Evolutionary conservation across 441 rosid species (phyloP), one percentile per base, ranked within the genome.

Genomic region (Mallotus japonicus): DNA sequence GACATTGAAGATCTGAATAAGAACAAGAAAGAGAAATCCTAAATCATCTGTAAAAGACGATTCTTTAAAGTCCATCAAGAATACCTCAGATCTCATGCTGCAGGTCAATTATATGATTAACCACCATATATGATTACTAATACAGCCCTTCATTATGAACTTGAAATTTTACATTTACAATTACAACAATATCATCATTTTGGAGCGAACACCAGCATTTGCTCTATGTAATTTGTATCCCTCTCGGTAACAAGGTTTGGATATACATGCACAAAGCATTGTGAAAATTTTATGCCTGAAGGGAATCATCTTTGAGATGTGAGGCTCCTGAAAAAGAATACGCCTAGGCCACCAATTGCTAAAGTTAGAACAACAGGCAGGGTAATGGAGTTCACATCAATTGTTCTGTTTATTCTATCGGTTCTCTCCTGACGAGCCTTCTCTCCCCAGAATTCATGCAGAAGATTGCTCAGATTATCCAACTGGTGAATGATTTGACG

Each of bases 401-500:
- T 70, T 11, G 70, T 55, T 76, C 83, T 62, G 76, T 76, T 78
- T 67, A 67, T 69, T 56, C 59, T 67, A 34, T 85, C 87, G n/a
- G 72, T 55, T 83, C 87, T 85, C 63, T 83, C 92, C 61, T 82
- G 86, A 32, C 85, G 87, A 57, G 88, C 68, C 86, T 83, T 90
- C 74, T 86, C 97, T 64, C 89, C 93, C 76, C 76, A 56, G 72
- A 78, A 82, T 75, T 90, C 96, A 16, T 87, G 92, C 65, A 90
- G 71, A 71, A 88, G 85, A 83, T 85, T 91, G 83, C 92, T 87
- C 71, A 95, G 82, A 69, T 82, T 91, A 84, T 90, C 95, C 68
- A 95, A 73, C 60, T 95, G 99, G 70, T 85, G 98, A 87, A 90
- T 86, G 53, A 93, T 83, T 83, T 95, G 96, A 28, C 97, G 93